Evolutionary conservation across 352 stramenopile genomes (phyloP).

Genomic region (Phytophthora hybrid): DNA sequence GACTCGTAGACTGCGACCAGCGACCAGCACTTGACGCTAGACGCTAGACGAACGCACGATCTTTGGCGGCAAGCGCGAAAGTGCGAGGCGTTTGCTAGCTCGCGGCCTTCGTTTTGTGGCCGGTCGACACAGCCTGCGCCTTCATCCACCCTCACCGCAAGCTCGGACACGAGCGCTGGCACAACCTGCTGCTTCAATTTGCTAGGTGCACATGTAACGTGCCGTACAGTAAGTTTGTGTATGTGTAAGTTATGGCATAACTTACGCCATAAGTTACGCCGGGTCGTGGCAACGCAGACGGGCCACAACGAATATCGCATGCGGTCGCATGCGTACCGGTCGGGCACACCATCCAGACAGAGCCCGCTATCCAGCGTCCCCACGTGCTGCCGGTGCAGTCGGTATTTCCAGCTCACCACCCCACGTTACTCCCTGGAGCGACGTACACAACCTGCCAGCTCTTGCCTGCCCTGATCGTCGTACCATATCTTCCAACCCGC

Average conservation of each 20-base stretch:
- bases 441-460: conserved; percentile 28
- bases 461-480: conserved; percentile 22
- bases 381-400: conserved; percentile 30
- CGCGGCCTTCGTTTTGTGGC: conserved; percentile 3
- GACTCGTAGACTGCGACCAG: not conserved
- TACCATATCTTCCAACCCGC: conserved; percentile 17
- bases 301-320: conserved; percentile 12
- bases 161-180: not conserved
- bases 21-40: not conserved
- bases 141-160: conserved; percentile 1
- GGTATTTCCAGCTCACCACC: conserved; percentile 42
- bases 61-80: conserved; percentile 12
- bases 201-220: not conserved
- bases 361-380: conserved; percentile 33
- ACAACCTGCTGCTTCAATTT: conserved; percentile 18
- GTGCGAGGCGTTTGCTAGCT: conserved; percentile 7
- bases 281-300: conserved; percentile 37
- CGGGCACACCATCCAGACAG: conserved; percentile 18
- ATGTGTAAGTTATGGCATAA: too few species aligned
- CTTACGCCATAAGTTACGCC: too few species aligned
- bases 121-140: conserved; percentile 2
- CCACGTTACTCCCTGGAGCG: conserved; percentile 39
- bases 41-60: not conserved
- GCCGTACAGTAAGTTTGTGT: too few species aligned
- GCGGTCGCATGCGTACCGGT: conserved; percentile 22